phyloP scores from a whole-genome alignment of 2,329 filamentous ascomycete genomes.

The Penicillium expansum region DNA sequence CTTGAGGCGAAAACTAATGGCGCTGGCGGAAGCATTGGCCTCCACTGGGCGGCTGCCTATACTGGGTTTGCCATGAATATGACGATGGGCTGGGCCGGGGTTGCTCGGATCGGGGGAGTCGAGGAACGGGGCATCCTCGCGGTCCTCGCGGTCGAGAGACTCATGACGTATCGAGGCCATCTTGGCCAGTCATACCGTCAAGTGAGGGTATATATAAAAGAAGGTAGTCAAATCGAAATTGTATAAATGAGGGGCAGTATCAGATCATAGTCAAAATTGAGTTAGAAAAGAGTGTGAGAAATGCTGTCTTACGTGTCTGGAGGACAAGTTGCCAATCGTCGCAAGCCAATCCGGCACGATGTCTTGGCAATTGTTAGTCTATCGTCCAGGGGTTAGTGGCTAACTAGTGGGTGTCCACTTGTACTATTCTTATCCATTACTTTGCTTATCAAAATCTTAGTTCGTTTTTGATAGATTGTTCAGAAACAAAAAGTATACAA shows the following conservation, averaged over 20 bases:
- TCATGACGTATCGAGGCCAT: conserved; percentile 28
- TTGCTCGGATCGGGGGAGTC: conserved; percentile 11
- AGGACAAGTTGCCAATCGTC: conserved; percentile 19
- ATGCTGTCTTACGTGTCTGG: neutral
- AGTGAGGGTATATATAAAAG: conserved; percentile 6
- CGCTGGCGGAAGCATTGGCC: conserved; percentile 19
- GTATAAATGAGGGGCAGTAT: neutral
- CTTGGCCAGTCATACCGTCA: conserved; percentile 21
- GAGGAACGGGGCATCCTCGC: conserved; percentile 37
- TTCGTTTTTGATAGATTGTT: neutral
- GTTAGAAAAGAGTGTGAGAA: neutral
- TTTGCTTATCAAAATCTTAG: neutral
- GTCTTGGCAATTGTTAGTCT: conserved; percentile 8
- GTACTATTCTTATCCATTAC: neutral
- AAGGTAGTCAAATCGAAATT: neutral
- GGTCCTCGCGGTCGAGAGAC: conserved; percentile 16
- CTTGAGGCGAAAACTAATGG: conserved; percentile 38
- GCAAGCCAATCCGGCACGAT: conserved; percentile 18
- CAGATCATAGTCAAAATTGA: neutral
- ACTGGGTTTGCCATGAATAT: neutral
- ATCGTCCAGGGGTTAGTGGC: conserved; percentile 2
- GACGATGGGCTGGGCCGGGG: neutral
- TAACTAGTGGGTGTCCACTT: neutral
- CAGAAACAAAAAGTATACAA: neutral
- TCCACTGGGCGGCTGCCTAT: neutral